A percentile compares a stretch with the other conserved stretches of the same genome.
These are phyloP conservation scores for Entomortierella chlamydospora DNA, from an alignment of 192 early-diverging fungal species.

Conservation along the genomic window DNA sequence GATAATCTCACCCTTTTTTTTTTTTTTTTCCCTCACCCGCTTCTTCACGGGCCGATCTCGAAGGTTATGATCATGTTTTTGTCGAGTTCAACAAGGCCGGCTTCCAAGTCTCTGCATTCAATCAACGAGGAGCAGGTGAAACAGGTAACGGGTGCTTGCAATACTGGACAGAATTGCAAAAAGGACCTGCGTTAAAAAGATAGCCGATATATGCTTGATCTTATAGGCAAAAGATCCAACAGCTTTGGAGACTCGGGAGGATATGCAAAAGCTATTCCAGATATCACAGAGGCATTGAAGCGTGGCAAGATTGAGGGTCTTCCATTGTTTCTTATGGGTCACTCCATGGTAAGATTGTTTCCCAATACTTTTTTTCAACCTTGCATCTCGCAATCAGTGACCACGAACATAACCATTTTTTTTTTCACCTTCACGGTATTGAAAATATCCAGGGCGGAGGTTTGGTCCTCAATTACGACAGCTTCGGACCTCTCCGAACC, in stretches of 20 bases:
- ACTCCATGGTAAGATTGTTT: slow-evolving; percentile 56
- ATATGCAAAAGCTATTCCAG: slow-evolving; percentile 58
- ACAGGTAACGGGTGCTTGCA: slow-evolving; percentile 42
- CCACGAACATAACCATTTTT: neutral
- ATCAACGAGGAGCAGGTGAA: slow-evolving; percentile 77
- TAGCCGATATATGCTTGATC: neutral
- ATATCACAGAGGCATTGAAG: slow-evolving; percentile 60
- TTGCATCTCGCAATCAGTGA: neutral
- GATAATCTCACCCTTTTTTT: no score
- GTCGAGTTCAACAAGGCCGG: slow-evolving; percentile 61
- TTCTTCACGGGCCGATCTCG: neutral
- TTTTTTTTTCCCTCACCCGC: neutral
- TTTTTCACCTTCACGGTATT: neutral
- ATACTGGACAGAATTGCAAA: no score
- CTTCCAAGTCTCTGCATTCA: slow-evolving; percentile 67
- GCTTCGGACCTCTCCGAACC: slow-evolving; percentile 46
- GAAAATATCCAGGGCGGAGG: slow-evolving; percentile 57
- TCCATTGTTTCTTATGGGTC: slow-evolving; percentile 67
- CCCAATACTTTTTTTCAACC: neutral
- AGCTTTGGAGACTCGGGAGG: slow-evolving; percentile 61
- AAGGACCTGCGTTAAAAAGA: no score
- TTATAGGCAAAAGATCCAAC: slow-evolving; percentile 54
- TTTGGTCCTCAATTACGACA: slow-evolving; percentile 67
- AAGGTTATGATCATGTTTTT: slow-evolving; percentile 70
- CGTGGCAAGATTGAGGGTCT: slow-evolving; percentile 45